A percentile compares a stretch with the other conserved stretches of the same genome.
Evolutionary conservation across 768 basidiomycete genomes (phyloP).

Genomic region (Tubosaeta sp.): DNA sequence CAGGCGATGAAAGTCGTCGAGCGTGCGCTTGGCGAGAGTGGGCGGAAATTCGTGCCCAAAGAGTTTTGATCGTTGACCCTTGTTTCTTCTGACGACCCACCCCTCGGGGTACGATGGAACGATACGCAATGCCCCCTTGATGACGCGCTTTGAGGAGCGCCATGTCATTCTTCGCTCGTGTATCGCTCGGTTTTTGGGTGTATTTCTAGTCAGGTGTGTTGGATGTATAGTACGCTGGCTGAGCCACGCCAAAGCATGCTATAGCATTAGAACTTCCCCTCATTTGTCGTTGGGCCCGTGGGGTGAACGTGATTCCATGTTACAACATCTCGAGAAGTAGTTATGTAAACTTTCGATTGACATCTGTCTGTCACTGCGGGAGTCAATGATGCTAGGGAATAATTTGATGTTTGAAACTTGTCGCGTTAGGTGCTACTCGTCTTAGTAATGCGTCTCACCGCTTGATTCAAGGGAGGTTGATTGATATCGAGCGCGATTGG

Average conservation of each 20-base stretch:
- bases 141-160: background rate
- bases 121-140: background rate
- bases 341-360: no score
- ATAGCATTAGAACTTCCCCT: background rate
- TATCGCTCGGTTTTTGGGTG: background rate
- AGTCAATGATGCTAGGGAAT: no score
- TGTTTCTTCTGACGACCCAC: background rate
- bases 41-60: constrained; percentile 19
- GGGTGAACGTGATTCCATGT: no score
- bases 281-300: no score
- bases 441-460: no score
- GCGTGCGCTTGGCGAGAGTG: constrained; percentile 20
- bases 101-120: background rate
- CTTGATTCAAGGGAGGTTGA: no score
- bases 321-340: background rate
- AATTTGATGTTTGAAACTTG: background rate
- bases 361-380: no score
- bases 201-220: background rate
- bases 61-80: constrained; percentile 13
- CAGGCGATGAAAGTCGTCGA: constrained; percentile 64
- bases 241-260: background rate
- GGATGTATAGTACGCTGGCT: background rate
- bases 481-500: no score
- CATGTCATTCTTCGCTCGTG: background rate
- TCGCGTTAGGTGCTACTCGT: no score